Evolutionary conservation across 2,329 filamentous ascomycete genomes (phyloP).

Genomic region (Chaetomiaceae sp.): DNA sequence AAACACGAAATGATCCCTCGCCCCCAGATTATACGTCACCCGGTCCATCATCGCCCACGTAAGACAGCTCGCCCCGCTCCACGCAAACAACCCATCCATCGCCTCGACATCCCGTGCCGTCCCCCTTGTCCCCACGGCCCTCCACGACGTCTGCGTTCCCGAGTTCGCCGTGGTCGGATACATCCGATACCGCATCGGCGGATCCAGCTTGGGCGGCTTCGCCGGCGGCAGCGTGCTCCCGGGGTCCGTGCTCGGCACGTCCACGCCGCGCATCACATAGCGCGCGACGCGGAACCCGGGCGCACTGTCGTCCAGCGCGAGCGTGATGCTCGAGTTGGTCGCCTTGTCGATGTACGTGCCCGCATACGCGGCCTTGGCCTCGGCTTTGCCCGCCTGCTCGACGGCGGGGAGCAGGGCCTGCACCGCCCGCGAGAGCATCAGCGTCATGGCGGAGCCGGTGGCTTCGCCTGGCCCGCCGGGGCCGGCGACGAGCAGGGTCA

Average conservation of each 20-base stretch:
- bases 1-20: slow-evolving; percentile 33
- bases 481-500: slow-evolving; percentile 38
- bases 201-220: not conserved
- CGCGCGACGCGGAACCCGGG: slow-evolving; percentile 37
- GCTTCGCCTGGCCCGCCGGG: slow-evolving; percentile 12
- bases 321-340: slow-evolving; percentile 39
- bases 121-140: slow-evolving; percentile 30
- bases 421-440: slow-evolving; percentile 30
- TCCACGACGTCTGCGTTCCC: slow-evolving; percentile 31
- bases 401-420: slow-evolving; percentile 38
- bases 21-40: slow-evolving; percentile 31
- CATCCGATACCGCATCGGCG: slow-evolving; percentile 28
- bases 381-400: slow-evolving; percentile 39
- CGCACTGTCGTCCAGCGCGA: slow-evolving; percentile 32
- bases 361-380: slow-evolving; percentile 31
- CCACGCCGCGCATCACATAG: slow-evolving; percentile 40
- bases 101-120: slow-evolving; percentile 18
- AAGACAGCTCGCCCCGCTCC: slow-evolving; percentile 29
- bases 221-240: slow-evolving; percentile 22
- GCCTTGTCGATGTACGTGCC: slow-evolving; percentile 38
- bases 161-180: slow-evolving; percentile 30
- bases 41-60: slow-evolving; percentile 34
- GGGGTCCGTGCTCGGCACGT: slow-evolving; percentile 36
- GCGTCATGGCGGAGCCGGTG: not conserved
- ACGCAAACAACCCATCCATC: slow-evolving; percentile 29